Conservation (phyloP, 2,329 filamentous ascomycete genomes). For the Fusarium verrucosum region DNA sequence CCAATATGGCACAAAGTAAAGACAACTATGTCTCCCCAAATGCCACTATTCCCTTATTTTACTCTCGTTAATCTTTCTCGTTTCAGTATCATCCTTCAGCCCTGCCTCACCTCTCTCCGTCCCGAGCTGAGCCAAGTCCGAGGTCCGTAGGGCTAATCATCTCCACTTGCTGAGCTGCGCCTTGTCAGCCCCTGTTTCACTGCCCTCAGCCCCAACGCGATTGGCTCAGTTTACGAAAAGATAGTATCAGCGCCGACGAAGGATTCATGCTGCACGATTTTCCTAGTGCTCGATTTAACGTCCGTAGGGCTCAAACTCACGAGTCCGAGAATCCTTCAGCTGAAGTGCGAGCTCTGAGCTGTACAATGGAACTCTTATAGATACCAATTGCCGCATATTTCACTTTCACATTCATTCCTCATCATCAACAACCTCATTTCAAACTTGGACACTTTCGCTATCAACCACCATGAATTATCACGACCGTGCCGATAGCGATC, state of each 20-base stretch:
- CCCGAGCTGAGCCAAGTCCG: background rate
- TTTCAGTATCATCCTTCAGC: rapidly evolving
- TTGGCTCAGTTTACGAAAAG: background rate
- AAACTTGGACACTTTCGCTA: too few species aligned
- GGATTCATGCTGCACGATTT: background rate
- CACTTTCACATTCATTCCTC: background rate
- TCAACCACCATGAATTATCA: constrained; percentile 2
- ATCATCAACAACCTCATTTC: too few species aligned
- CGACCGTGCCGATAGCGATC: constrained; percentile 5
- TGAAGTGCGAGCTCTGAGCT: background rate
- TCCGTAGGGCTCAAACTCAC: constrained; percentile 6
- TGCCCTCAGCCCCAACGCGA: rapidly evolving
- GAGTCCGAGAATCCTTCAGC: constrained; percentile 11
- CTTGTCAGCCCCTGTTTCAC: constrained; percentile 21
- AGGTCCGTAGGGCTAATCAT: constrained; percentile 11
- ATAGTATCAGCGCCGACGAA: background rate
- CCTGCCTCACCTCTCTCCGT: background rate
- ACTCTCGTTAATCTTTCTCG: too few species aligned
- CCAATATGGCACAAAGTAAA: too few species aligned
- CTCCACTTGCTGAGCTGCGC: constrained; percentile 5
- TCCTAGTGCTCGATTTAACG: background rate
- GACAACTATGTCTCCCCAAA: too few species aligned
- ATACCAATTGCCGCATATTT: background rate
- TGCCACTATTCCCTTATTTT: too few species aligned
- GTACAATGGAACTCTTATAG: background rate